Evolutionary conservation across 208 protist genomes (phyloP).

Genomic region (Chromosphaera perkinsii): DNA sequence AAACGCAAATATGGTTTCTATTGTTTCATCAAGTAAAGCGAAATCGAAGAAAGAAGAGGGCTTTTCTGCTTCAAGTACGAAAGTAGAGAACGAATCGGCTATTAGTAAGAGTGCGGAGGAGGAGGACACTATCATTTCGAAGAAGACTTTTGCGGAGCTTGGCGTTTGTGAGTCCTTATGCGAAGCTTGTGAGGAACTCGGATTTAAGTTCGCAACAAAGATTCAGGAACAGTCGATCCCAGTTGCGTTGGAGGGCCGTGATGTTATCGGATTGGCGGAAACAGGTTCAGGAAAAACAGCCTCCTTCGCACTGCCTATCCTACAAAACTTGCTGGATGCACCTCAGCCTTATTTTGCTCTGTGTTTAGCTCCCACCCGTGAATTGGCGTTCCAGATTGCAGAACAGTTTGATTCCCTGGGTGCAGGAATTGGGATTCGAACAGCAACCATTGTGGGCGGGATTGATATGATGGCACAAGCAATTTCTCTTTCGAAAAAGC

Average conservation of each 20-base stretch:
- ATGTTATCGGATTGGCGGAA: constrained; percentile 94
- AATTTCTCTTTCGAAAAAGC: constrained; percentile 80
- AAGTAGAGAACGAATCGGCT: too few species aligned
- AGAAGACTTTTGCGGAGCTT: background rate
- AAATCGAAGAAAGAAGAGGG: too few species aligned
- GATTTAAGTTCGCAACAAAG: background rate
- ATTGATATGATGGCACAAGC: constrained; percentile 86
- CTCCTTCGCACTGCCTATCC: constrained; percentile 95
- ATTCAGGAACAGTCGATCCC: constrained; percentile 72
- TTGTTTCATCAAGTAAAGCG: too few species aligned
- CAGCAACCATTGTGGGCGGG: constrained; percentile 81
- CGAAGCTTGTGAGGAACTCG: background rate
- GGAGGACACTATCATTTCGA: too few species aligned
- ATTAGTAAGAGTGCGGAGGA: too few species aligned
- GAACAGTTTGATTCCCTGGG: constrained; percentile 69
- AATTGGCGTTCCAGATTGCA: constrained; percentile 94
- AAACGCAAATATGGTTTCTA: too few species aligned
- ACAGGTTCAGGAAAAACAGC: constrained; percentile 98
- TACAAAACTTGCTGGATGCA: constrained; percentile 85
- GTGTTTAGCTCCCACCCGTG: constrained; percentile 87
- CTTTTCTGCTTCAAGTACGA: too few species aligned
- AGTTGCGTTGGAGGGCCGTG: constrained; percentile 69
- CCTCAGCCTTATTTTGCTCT: constrained; percentile 82
- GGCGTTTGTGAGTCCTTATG: background rate
- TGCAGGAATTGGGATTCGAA: constrained; percentile 61